Conservation (phyloP, 2,329 filamentous ascomycete genomes). For the Mollisiaceae sp. region DNA sequence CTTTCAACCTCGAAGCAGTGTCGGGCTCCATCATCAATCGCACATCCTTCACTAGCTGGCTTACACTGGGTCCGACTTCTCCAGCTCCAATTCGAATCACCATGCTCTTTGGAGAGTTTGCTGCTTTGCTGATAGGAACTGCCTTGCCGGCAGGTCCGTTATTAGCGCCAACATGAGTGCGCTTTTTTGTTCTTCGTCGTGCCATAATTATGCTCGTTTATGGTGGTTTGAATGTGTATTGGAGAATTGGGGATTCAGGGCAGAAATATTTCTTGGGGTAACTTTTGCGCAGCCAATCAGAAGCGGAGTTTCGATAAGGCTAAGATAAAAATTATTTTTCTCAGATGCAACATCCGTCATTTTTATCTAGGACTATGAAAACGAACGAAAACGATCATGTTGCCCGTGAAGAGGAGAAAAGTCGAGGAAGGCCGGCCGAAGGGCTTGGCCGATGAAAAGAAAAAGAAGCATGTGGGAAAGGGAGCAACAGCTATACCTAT, state of each 20-base stretch:
- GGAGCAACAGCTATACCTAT: constrained; percentile 19
- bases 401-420: constrained; percentile 43
- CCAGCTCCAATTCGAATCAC: constrained; percentile 96
- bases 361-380: constrained; percentile 5
- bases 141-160: constrained; percentile 56
- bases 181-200: constrained; percentile 82
- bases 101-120: constrained; percentile 89
- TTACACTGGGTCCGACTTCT: constrained; percentile 89
- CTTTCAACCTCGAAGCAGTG: constrained; percentile 86
- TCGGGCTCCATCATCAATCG: constrained; percentile 94
- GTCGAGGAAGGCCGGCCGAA: constrained; percentile 33
- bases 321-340: constrained; percentile 43
- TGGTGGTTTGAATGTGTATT: constrained; percentile 28
- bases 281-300: constrained; percentile 39
- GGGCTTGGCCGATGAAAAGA: constrained; percentile 27
- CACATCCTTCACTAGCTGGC: constrained; percentile 89
- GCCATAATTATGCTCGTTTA: constrained; percentile 64
- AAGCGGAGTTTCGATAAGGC: constrained; percentile 41
- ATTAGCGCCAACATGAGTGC: constrained; percentile 76
- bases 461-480: constrained; percentile 24
- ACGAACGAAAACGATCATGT: constrained; percentile 31
- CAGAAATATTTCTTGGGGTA: constrained; percentile 34
- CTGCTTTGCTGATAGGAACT: constrained; percentile 60
- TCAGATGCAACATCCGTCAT: background rate
- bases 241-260: constrained; percentile 28